phyloP scores from a whole-genome alignment of 1,284 basidiomycete genomes.

The Pseudozyma thailandica region DNA sequence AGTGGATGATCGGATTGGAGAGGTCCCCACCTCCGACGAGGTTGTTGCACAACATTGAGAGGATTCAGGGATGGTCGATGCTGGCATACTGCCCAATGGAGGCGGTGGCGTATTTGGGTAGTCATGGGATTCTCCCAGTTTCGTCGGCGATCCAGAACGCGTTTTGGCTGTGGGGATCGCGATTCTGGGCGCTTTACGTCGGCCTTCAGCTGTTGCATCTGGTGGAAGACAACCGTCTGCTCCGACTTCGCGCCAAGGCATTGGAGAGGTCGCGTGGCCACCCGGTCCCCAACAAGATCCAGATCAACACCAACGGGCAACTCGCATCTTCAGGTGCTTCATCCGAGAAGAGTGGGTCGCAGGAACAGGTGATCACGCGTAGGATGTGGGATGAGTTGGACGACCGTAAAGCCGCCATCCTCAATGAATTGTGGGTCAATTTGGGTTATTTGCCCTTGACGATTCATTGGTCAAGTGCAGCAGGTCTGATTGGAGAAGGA shows the following conservation, averaged over 20 bases:
- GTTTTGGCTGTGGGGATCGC: constrained; percentile 58
- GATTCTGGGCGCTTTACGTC: constrained; percentile 66
- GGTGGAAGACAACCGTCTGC: constrained; percentile 65
- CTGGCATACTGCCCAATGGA: constrained; percentile 66
- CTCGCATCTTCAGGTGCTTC: constrained; percentile 2
- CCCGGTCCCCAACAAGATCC: constrained; percentile 50
- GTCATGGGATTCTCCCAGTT: constrained; percentile 60
- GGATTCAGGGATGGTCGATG: constrained; percentile 67
- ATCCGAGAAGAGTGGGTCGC: constrained; percentile 37
- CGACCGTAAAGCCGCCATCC: constrained; percentile 76
- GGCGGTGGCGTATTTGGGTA: constrained; percentile 64
- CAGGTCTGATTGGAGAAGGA: constrained; percentile 58
- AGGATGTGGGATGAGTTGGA: constrained; percentile 65
- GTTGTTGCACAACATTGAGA: constrained; percentile 64
- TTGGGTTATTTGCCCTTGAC: constrained; percentile 81
- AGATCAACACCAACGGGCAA: constrained; percentile 29
- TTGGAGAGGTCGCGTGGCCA: constrained; percentile 64
- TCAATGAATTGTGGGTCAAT: constrained; percentile 80
- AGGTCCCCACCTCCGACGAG: constrained; percentile 58
- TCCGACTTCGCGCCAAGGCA: constrained; percentile 62
- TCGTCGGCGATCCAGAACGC: constrained; percentile 50
- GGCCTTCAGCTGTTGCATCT: constrained; percentile 64
- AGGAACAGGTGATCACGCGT: constrained; percentile 61
- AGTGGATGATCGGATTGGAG: constrained; percentile 67
- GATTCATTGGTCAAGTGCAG: constrained; percentile 75